Conservation (phyloP, 2,329 filamentous ascomycete genomes). For the Sporothrix euskadiensis region DNA sequence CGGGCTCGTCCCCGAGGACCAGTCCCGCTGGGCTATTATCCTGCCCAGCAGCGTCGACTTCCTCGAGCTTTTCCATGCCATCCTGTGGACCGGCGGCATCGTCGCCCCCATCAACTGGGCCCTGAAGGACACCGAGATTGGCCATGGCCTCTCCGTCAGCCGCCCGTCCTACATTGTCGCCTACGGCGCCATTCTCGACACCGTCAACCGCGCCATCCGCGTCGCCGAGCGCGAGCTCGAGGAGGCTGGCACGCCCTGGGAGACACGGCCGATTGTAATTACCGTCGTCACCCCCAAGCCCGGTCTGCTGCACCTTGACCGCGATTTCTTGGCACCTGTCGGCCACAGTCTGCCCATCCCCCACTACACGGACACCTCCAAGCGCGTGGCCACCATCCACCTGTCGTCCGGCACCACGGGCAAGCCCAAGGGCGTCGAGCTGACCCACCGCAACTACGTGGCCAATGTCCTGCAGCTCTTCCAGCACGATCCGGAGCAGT, state of each 20-base stretch:
- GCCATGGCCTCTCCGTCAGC: conserved; percentile 46
- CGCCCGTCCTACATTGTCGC: conserved; percentile 45
- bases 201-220: conserved; percentile 40
- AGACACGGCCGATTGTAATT: conserved; percentile 38
- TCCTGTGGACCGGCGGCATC: conserved; percentile 45
- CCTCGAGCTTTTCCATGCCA: conserved; percentile 46
- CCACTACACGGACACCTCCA: conserved; percentile 40
- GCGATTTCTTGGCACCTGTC: conserved; percentile 39
- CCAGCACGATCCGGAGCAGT: conserved; percentile 41
- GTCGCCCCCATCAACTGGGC: conserved; percentile 46
- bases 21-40: conserved; percentile 46
- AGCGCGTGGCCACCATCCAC: conserved; percentile 39
- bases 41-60: conserved; percentile 50
- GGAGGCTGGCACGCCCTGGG: conserved; percentile 39
- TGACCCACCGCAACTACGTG: conserved; percentile 50
- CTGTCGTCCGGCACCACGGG: conserved; percentile 55
- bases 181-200: conserved; percentile 41
- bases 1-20: conserved; percentile 40
- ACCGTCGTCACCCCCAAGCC: conserved; percentile 39
- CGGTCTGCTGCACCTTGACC: conserved; percentile 38
- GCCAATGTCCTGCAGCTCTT: conserved; percentile 43
- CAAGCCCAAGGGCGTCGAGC: conserved; percentile 49
- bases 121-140: conserved; percentile 44
- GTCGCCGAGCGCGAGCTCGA: conserved; percentile 38
- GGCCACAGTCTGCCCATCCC: conserved; percentile 40